Conservation (phyloP, 2,329 filamentous ascomycete genomes). For the Colletotrichum gloeosporioides region DNA sequence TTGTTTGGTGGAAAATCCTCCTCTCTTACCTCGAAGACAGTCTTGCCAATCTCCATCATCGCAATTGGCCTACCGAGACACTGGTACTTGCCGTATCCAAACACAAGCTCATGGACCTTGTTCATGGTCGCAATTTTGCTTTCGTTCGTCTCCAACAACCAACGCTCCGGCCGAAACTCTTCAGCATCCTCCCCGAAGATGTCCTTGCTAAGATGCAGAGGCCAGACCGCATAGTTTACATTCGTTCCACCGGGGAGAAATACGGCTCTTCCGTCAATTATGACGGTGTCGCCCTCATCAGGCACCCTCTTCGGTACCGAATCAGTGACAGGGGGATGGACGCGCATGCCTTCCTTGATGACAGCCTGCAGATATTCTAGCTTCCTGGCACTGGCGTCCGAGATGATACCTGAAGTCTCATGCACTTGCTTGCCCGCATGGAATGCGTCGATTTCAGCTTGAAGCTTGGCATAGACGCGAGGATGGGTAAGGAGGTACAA, state of each 20-base stretch:
- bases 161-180: slow-evolving; percentile 61
- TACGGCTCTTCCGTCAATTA: slow-evolving; percentile 32
- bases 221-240: slow-evolving; percentile 12
- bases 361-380: slow-evolving; percentile 63
- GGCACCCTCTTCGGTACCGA: slow-evolving; percentile 41
- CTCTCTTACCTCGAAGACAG: slow-evolving; percentile 48
- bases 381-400: slow-evolving; percentile 50
- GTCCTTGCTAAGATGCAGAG: slow-evolving; percentile 57
- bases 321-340: slow-evolving; percentile 52
- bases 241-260: slow-evolving; percentile 30
- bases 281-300: slow-evolving; percentile 29
- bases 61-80: slow-evolving; percentile 54
- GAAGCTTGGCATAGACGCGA: slow-evolving; percentile 48
- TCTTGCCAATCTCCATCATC: slow-evolving; percentile 53
- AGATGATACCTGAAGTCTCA: slow-evolving; percentile 24
- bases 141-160: slow-evolving; percentile 50
- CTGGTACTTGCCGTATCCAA: slow-evolving; percentile 47
- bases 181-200: slow-evolving; percentile 64
- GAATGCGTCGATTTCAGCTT: slow-evolving; percentile 49
- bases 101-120: slow-evolving; percentile 45
- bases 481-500: slow-evolving; percentile 58
- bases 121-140: slow-evolving; percentile 38
- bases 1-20: accelerated
- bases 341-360: slow-evolving; percentile 60
- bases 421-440: slow-evolving; percentile 20